These are phyloP conservation scores for Trypanosoma caninum DNA, from an alignment of 208 protist genomes.

Conservation along the genomic window DNA sequence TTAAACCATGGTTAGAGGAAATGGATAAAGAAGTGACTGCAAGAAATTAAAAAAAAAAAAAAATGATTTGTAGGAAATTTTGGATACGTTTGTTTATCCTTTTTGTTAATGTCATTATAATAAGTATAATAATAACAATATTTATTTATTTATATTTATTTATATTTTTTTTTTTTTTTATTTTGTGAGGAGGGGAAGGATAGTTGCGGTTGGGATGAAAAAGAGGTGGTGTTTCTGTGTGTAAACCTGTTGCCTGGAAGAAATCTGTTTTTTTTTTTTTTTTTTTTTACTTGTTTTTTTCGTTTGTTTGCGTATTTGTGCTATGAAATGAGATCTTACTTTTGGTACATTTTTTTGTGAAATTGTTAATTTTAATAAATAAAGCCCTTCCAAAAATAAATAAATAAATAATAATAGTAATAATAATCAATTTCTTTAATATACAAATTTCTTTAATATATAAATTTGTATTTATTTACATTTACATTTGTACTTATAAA, in stretches of 20 bases:
- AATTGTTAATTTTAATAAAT: too few species aligned
- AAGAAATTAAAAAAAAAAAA: background rate
- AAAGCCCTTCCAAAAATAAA: too few species aligned
- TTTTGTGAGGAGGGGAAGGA: too few species aligned
- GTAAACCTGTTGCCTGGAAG: too few species aligned
- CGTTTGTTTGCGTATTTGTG: background rate
- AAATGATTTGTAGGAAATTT: background rate
- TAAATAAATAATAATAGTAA: too few species aligned
- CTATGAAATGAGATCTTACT: background rate
- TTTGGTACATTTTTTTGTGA: too few species aligned
- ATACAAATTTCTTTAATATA: too few species aligned
- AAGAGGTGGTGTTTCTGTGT: too few species aligned
- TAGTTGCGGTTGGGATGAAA: too few species aligned
- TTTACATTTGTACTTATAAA: background rate
- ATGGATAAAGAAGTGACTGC: slow-evolving; percentile 43
- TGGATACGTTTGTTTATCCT: background rate
- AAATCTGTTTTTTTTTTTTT: slow-evolving; percentile 12
- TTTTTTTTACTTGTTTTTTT: background rate
- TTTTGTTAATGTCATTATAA: too few species aligned
- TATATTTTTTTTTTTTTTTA: background rate
- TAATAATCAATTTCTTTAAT: too few species aligned
- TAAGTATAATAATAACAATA: too few species aligned
- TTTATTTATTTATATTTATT: slow-evolving; percentile 1
- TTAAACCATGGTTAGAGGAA: slow-evolving; percentile 55
- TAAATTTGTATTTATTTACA: background rate